These are phyloP conservation scores for Elsinoe australis DNA, from an alignment of 2,329 filamentous ascomycete species.

Conservation along the genomic window DNA sequence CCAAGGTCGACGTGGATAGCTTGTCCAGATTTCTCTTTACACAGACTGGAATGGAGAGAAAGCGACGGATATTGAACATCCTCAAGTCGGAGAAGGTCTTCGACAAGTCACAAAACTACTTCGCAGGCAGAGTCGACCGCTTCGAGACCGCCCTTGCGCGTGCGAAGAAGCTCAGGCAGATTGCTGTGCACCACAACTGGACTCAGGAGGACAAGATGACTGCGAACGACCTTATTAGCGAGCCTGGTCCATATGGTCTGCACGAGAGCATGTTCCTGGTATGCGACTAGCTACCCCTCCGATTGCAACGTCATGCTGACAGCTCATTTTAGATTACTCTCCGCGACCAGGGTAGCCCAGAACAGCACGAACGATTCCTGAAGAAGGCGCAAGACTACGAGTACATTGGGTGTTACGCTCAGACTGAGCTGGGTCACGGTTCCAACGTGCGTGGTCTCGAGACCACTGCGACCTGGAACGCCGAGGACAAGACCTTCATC, in stretches of 20 bases:
- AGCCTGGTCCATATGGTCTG: conserved; percentile 66
- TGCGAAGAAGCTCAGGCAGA: conserved; percentile 60
- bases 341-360: conserved; percentile 61
- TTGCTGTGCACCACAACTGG: conserved; percentile 62
- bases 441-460: conserved; percentile 68
- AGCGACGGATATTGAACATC: conserved; percentile 54
- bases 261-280: conserved; percentile 65
- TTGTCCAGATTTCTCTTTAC: conserved; percentile 64
- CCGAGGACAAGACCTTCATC: conserved; percentile 64
- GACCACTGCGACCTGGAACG: conserved; percentile 66
- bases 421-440: conserved; percentile 73
- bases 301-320: conserved; percentile 1
- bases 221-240: conserved; percentile 62
- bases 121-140: conserved; percentile 59
- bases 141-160: conserved; percentile 63
- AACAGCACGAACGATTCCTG: conserved; percentile 66
- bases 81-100: conserved; percentile 62
- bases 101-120: conserved; percentile 72
- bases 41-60: conserved; percentile 54
- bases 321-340: conserved; percentile 50
- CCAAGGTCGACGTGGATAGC: conserved; percentile 58
- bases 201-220: conserved; percentile 53
- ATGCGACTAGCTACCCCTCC: conserved; percentile 22
- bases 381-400: conserved; percentile 61
- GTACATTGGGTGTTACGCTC: conserved; percentile 70